phyloP scores from a whole-genome alignment of 306 rosid species.

The Glycyrrhiza uralensis region DNA sequence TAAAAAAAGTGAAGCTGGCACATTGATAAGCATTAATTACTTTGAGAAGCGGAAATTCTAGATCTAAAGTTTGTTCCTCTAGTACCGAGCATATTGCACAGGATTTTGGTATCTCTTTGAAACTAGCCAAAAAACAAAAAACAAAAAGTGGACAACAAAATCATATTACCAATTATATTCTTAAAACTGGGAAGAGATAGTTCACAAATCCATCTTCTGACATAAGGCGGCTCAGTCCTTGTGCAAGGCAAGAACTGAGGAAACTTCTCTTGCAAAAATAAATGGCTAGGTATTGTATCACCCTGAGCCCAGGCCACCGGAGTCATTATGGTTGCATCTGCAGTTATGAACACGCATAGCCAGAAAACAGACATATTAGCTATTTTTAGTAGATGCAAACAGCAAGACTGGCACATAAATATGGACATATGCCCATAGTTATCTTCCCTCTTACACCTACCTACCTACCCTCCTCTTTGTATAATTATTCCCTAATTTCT shows the following conservation, averaged over 20 bases:
- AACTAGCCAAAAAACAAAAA: not conserved
- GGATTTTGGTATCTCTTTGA: not conserved
- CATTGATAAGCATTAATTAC: not conserved
- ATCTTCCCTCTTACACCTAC: slow-evolving; percentile 5
- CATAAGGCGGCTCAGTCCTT: not conserved
- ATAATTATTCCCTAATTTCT: not conserved
- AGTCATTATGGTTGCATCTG: not conserved
- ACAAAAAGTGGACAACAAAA: not conserved
- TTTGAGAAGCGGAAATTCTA: not conserved
- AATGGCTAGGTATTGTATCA: not conserved
- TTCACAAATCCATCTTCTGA: slow-evolving; percentile 9
- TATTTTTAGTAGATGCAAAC: not conserved
- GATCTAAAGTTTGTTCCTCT: not conserved
- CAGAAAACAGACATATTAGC: not conserved
- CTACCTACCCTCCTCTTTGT: not conserved
- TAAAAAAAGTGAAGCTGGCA: not conserved
- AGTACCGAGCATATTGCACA: not conserved
- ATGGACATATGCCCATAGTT: not conserved
- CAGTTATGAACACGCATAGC: slow-evolving; percentile 17
- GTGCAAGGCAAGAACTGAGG: slow-evolving; percentile 12
- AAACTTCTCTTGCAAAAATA: not conserved
- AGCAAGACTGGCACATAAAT: not conserved
- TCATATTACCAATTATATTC: not conserved
- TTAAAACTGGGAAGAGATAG: not conserved
- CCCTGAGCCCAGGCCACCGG: not conserved